Conservation (phyloP, 805 yeast species). For the Monosporozyma siamensis region DNA sequence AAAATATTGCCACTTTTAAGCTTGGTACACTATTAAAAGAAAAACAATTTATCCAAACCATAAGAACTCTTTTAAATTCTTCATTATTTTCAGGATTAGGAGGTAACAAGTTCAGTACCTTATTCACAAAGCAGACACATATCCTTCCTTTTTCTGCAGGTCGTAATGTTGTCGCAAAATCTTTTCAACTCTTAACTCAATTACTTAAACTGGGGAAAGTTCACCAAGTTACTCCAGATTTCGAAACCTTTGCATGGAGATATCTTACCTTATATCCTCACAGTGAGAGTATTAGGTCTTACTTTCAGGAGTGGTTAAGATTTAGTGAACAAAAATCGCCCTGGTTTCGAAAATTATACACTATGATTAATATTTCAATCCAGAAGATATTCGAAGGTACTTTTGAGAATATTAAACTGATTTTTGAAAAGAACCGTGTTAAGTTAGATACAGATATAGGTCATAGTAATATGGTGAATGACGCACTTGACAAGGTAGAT, state of each 20-base stretch:
- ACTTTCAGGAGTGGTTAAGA: slow-evolving; percentile 55
- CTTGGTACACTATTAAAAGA: slow-evolving; percentile 22
- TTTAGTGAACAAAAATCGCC: slow-evolving; percentile 34
- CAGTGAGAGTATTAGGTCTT: slow-evolving; percentile 35
- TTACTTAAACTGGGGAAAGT: slow-evolving; percentile 46
- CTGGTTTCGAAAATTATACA: slow-evolving; percentile 53
- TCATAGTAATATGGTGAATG: too few relatives aligned
- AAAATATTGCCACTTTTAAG: slow-evolving; percentile 25
- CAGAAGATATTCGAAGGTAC: slow-evolving; percentile 35
- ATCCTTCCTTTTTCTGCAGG: slow-evolving; percentile 41
- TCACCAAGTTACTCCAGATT: slow-evolving; percentile 34
- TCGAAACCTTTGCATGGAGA: slow-evolving; percentile 54
- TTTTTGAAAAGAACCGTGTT: not conserved
- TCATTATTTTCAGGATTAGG: slow-evolving; percentile 16
- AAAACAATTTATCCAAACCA: slow-evolving; percentile 19
- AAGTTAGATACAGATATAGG: not conserved
- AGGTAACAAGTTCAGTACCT: slow-evolving; percentile 11
- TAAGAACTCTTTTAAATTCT: slow-evolving; percentile 12
- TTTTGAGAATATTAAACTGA: slow-evolving; percentile 34
- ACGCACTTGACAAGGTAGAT: too few relatives aligned
- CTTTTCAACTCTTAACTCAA: slow-evolving; percentile 51
- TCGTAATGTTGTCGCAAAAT: slow-evolving; percentile 32
- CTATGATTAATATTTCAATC: slow-evolving; percentile 39
- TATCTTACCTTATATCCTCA: slow-evolving; percentile 39
- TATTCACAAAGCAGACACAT: slow-evolving; percentile 30